Conservation (phyloP, 768 basidiomycete genomes). For the Nidularia sp. region DNA sequence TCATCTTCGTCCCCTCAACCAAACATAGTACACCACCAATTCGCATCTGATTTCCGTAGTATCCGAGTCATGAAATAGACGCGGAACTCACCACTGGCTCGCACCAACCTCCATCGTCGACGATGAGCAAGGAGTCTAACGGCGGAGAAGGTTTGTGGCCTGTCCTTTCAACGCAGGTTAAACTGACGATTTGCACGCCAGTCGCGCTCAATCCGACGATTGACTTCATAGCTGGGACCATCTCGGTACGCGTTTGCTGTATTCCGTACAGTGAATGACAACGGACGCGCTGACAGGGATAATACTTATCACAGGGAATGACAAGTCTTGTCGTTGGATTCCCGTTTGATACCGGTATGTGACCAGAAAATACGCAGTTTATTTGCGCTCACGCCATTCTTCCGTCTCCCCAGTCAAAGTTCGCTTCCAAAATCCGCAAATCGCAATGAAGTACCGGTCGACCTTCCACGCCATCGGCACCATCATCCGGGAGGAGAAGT, state of each 20-base stretch:
- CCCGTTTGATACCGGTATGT: slow-evolving; percentile 61
- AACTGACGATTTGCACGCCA: not conserved
- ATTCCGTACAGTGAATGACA: not conserved
- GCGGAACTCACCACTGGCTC: too few species aligned
- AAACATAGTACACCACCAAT: too few species aligned
- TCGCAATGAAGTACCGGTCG: slow-evolving; percentile 54
- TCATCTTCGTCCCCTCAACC: too few species aligned
- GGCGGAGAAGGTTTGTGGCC: too few species aligned
- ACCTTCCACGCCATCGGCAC: slow-evolving; percentile 62
- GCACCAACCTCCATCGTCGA: too few species aligned
- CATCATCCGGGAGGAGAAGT: slow-evolving; percentile 67
- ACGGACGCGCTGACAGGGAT: not conserved
- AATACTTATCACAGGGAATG: slow-evolving; percentile 39
- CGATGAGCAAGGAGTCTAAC: too few species aligned
- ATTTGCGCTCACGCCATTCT: not conserved
- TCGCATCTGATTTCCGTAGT: too few species aligned
- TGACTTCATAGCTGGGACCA: slow-evolving; percentile 78
- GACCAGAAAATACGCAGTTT: not conserved
- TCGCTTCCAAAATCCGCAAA: slow-evolving; percentile 65
- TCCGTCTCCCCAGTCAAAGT: slow-evolving; percentile 59
- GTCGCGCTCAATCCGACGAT: slow-evolving; percentile 53
- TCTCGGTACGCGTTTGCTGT: slow-evolving; percentile 32
- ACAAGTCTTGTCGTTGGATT: slow-evolving; percentile 68
- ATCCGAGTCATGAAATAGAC: too few species aligned
- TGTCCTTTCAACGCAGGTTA: too few species aligned